Conservation (phyloP, 257 asterid genomes). For the Euphrasia confusa region DNA sequence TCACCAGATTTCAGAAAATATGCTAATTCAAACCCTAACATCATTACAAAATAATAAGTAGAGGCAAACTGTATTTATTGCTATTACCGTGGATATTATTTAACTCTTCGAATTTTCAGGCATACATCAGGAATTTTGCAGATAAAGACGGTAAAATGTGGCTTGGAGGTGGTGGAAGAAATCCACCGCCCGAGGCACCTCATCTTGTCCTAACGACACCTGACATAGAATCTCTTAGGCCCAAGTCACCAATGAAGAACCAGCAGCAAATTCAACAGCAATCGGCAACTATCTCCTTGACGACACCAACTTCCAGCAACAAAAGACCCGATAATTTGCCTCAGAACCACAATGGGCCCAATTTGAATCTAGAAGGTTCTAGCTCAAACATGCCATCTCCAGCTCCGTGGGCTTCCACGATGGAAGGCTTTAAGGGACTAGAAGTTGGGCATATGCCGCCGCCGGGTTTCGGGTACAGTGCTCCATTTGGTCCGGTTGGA, state of each 20-base stretch:
- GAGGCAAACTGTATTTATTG: too few species aligned
- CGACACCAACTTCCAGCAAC: constrained; percentile 55
- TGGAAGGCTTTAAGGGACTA: constrained; percentile 46
- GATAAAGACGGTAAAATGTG: constrained; percentile 95
- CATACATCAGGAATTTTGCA: constrained; percentile 50
- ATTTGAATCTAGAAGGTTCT: constrained; percentile 60
- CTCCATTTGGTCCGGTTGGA: constrained; percentile 47
- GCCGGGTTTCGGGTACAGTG: constrained; percentile 35
- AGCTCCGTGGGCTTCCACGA: constrained; percentile 57
- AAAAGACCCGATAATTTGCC: constrained; percentile 71
- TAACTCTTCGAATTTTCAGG: constrained; percentile 41
- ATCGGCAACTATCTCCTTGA: constrained; percentile 59
- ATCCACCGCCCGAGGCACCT: constrained; percentile 97
- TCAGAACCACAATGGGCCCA: constrained; percentile 40
- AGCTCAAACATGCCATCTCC: constrained; percentile 50
- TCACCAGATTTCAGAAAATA: too few species aligned
- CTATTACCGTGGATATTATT: background rate
- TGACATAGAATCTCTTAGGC: constrained; percentile 86
- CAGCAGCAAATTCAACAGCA: constrained; percentile 70
- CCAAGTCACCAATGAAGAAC: constrained; percentile 97
- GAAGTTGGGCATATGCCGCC: constrained; percentile 47
- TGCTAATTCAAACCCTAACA: too few species aligned
- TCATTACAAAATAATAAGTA: too few species aligned
- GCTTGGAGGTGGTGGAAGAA: constrained; percentile 94
- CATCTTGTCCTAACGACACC: constrained; percentile 92